Conservation (phyloP, 257 asterid species). For the Thymus quinquecostatus region DNA sequence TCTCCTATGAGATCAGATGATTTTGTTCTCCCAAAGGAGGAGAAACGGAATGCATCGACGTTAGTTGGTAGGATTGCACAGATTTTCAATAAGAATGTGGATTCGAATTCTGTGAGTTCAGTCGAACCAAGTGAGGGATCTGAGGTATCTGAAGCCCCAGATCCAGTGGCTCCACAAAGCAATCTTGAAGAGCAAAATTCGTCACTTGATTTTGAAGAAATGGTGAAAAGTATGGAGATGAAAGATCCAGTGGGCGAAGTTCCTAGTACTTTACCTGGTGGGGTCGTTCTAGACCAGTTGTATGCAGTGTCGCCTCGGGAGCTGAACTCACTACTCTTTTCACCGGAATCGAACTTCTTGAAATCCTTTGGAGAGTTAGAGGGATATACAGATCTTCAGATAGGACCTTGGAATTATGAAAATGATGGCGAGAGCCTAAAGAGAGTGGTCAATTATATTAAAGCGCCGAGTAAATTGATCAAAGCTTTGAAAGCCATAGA, state of each 20-base stretch:
- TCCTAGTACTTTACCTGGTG: slow-evolving; percentile 76
- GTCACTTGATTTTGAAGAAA: slow-evolving; percentile 64
- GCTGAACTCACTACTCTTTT: slow-evolving; percentile 71
- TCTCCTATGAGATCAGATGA: slow-evolving; percentile 74
- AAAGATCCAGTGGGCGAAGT: slow-evolving; percentile 69
- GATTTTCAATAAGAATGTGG: slow-evolving; percentile 74
- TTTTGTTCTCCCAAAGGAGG: slow-evolving; percentile 57
- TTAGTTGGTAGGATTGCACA: slow-evolving; percentile 86
- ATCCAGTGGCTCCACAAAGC: slow-evolving; percentile 40
- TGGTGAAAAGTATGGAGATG: slow-evolving; percentile 61
- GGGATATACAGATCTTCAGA: slow-evolving; percentile 71
- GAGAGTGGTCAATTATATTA: slow-evolving; percentile 64
- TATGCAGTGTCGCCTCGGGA: slow-evolving; percentile 66
- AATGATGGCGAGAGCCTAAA: slow-evolving; percentile 61
- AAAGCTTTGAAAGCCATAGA: slow-evolving; percentile 86
- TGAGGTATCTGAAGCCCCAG: slow-evolving; percentile 53
- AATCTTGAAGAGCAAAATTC: slow-evolving; percentile 57
- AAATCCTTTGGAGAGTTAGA: slow-evolving; percentile 63
- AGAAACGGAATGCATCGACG: slow-evolving; percentile 53
- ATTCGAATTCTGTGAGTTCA: slow-evolving; percentile 49
- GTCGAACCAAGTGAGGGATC: slow-evolving; percentile 51
- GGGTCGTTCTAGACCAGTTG: slow-evolving; percentile 74
- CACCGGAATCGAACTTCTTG: slow-evolving; percentile 65
- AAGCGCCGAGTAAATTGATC: slow-evolving; percentile 80
- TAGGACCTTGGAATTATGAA: slow-evolving; percentile 86